These are phyloP conservation scores for Cunninghamia lanceolata DNA, from an alignment of 75 land plant genomes.

Conservation along the genomic window DNA sequence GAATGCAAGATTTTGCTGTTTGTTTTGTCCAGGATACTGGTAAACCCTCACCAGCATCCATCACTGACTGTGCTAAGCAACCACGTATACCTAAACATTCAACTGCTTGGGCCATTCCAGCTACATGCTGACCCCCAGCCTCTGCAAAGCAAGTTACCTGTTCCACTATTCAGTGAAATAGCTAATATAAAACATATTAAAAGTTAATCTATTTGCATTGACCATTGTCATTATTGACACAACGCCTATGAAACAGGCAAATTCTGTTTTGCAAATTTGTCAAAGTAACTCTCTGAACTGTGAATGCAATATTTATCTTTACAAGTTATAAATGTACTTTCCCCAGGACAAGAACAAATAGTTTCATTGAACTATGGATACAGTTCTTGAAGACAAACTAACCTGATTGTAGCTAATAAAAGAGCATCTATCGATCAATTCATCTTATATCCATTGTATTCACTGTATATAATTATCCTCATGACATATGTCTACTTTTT, in stretches of 20 bases:
- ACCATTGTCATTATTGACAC: neutral
- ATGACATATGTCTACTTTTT: neutral
- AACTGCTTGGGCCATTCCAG: conserved; percentile 87
- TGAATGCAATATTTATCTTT: neutral
- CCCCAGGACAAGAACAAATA: neutral
- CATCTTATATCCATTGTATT: neutral
- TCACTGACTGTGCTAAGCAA: conserved; percentile 80
- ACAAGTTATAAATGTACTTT: neutral
- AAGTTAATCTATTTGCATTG: neutral
- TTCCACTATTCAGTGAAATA: neutral
- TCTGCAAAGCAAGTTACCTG: conserved; percentile 99
- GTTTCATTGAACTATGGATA: neutral
- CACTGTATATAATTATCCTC: neutral
- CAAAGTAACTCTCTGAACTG: neutral
- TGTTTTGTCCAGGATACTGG: conserved; percentile 65
- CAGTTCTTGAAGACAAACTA: neutral
- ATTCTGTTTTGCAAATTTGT: neutral
- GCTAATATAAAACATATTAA: conserved; percentile 2
- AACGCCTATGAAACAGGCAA: neutral
- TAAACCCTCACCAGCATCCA: conserved; percentile 90
- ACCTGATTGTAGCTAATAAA: neutral
- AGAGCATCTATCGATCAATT: neutral
- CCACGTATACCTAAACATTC: conserved; percentile 80
- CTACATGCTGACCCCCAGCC: conserved; percentile 97
- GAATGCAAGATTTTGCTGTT: conserved; percentile 70